Percentiles rank a stretch among this genome's conserved stretches.
phyloP scores from a whole-genome alignment of 2,329 filamentous ascomycete species.

The Nemania abortiva region DNA sequence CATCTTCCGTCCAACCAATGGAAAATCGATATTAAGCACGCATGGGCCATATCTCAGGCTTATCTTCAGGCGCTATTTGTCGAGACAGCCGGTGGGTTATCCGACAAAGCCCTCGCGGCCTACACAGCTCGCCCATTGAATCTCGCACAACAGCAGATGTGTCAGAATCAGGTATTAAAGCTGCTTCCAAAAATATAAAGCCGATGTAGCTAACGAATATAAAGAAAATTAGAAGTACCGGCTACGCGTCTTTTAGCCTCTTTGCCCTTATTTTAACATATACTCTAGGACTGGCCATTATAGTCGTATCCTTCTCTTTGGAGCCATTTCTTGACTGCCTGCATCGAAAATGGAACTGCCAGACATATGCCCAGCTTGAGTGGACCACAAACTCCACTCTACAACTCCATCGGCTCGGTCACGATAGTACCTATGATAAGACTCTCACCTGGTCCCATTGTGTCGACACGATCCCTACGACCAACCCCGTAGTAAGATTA shows the following conservation, averaged over 20 bases:
- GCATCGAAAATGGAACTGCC: not conserved
- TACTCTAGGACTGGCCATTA: not conserved
- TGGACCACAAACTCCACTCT: not conserved
- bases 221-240: not conserved
- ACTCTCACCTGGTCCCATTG: slow-evolving; percentile 6
- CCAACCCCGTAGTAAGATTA: not conserved
- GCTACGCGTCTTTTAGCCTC: slow-evolving; percentile 14
- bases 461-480: not conserved
- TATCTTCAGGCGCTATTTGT: slow-evolving; percentile 11
- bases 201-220: not conserved
- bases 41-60: slow-evolving; percentile 7
- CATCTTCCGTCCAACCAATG: slow-evolving; percentile 13
- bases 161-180: slow-evolving; percentile 10
- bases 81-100: slow-evolving; percentile 3
- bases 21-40: slow-evolving; percentile 19
- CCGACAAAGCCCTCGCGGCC: not conserved
- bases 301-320: not conserved
- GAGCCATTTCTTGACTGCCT: not conserved
- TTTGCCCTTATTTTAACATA: slow-evolving; percentile 16
- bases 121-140: not conserved
- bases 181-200: too few relatives aligned
- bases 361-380: slow-evolving; percentile 3
- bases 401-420: slow-evolving; percentile 8
- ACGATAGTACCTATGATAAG: not conserved
- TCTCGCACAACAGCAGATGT: not conserved